Base-by-base conservation (phyloP, 2,329 filamentous ascomycete genomes). In the Penicillium crustosum region DNA sequence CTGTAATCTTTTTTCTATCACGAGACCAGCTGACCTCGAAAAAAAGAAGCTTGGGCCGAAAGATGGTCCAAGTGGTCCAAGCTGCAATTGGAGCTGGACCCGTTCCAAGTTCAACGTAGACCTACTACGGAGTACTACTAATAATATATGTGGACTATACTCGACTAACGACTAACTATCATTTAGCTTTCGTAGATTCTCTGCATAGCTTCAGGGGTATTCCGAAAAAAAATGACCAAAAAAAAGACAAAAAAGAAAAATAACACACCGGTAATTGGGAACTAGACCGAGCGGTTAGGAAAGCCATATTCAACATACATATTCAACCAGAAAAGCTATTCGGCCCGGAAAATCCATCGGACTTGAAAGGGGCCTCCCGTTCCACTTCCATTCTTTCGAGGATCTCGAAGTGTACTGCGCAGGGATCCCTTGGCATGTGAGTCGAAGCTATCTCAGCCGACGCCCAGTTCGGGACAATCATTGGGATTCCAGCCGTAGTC, bases 11-110 rank as follows among this genome's bases (percentile, higher is more conserved):
- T 42, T 31, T 41, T 33, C 38, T 49, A 44, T 59, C 65, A 66
- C 64, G 64, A 65, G 64, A 66, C 61, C 64, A 66, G 63, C 63
- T 66, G 64, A 66, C 64, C 31, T 58, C 45, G 35, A 49, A 48
- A 44, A 25, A 43, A 39, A 47, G 57, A 64, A 66, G 65, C 65
- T 67, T 66, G 62, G 62, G 55, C 62, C 65, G 61, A 15, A 10
- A 1, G 0, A 15, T 45, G 58, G 61, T 51, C 58, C 43, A 49
- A 56, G 41, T 42, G 58, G 61, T 51, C 58, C 39, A 52, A 56
- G 41, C 42, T 56, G 49, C 62, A 60, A 56, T 58, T 59, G 39
- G 29, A 44, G 38, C 49, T 52, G 39, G 50, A 53, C 49, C 38
- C n/a, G 49, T 47, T 25, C 36, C 33, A 39, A 8, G 23, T 29